Evolutionary conservation across 441 rosid genomes (phyloP), one percentile per base, ranked within the genome.

Genomic region (Pelargonium myrrhifolium): DNA sequence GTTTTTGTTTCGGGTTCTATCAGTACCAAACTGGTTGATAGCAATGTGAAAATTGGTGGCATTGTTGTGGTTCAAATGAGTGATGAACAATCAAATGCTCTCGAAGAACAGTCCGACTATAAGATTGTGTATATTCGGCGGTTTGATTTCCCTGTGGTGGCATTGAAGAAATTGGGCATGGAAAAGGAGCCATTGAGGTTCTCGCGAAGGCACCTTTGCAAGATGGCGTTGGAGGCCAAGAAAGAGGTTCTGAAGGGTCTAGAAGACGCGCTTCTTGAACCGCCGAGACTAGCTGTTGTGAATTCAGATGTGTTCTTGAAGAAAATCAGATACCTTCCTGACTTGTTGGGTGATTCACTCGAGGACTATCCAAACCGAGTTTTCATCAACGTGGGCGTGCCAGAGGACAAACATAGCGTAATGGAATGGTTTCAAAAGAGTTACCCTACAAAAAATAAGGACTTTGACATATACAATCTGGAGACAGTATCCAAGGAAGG

Each of bases 221-320:
- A 68, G 45, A 21, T 75, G 70, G 74, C 70, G 21, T 59, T 43
- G 62, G 76, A 77, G 71, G 79, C 77, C 26, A 79, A 69, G 66
- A 77, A 69, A 56, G 73, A 67, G 17, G 77, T 78, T 26, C 68
- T 78, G 69, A 66, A 58, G 67, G 81, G 79, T 56, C 64, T 82
- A 39, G 82, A 80, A 68, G 77, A 78, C 45, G 77, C 71, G 51
- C 62, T 80, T 26, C 79, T 76, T 8, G 82, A 80, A 71, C 86
- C 82, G 26, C 79, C 82, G 9, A 74, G 78, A 59, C 76, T 35
- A 59, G 64, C 70, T 45, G 62, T 63, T 9, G 51, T 61, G 65
- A 56, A 55, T 60, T 73, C 85, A 11, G 47, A 65, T 0, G 64
- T 35, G 6, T 39, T 67, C 77, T 15, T 72, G 67, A 74, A 71